Percentiles rank a stretch among this genome's conserved stretches.
These are phyloP conservation scores for Daldinia grandis DNA, from an alignment of 495 filamentous ascomycete genomes.

Conservation along the genomic window DNA sequence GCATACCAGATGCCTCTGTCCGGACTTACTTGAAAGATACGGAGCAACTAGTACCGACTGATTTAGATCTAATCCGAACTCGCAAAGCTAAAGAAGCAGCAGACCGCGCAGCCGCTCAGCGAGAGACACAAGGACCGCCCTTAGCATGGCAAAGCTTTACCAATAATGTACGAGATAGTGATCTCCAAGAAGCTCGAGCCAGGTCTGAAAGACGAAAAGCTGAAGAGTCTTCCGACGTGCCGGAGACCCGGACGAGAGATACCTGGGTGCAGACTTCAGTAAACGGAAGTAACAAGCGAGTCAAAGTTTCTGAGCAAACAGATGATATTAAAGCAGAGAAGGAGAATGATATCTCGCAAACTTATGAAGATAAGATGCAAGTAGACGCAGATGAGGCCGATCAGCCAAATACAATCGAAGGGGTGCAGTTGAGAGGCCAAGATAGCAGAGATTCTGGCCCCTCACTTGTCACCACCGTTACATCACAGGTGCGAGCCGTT, in stretches of 20 bases:
- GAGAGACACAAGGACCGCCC: not conserved
- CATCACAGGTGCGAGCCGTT: conserved; percentile 41
- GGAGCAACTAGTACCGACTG: conserved; percentile 87
- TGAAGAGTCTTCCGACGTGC: conserved; percentile 29
- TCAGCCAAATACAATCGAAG: conserved; percentile 12
- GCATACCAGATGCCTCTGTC: conserved; percentile 67
- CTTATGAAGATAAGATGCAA: conserved; percentile 22
- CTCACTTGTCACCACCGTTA: conserved; percentile 26
- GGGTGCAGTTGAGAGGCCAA: conserved; percentile 6
- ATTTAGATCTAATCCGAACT: conserved; percentile 65
- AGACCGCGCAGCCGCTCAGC: conserved; percentile 24
- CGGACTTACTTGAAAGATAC: conserved; percentile 72
- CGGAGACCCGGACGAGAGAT: conserved; percentile 33
- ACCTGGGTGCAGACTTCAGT: conserved; percentile 48
- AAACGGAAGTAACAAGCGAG: conserved; percentile 53
- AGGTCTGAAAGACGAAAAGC: conserved; percentile 40
- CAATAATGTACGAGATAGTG: conserved; percentile 32
- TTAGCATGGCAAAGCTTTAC: conserved; percentile 37
- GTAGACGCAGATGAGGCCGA: conserved; percentile 5
- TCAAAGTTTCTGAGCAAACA: conserved; percentile 51
- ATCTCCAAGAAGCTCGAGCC: conserved; percentile 29
- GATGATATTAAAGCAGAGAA: conserved; percentile 28
- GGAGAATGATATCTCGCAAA: conserved; percentile 20
- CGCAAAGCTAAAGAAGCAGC: conserved; percentile 39
- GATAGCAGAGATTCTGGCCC: conserved; percentile 14